Evolutionary conservation across 441 rosid genomes (phyloP), one percentile per base, ranked within the genome.

Genomic region (Melastoma candidum): DNA sequence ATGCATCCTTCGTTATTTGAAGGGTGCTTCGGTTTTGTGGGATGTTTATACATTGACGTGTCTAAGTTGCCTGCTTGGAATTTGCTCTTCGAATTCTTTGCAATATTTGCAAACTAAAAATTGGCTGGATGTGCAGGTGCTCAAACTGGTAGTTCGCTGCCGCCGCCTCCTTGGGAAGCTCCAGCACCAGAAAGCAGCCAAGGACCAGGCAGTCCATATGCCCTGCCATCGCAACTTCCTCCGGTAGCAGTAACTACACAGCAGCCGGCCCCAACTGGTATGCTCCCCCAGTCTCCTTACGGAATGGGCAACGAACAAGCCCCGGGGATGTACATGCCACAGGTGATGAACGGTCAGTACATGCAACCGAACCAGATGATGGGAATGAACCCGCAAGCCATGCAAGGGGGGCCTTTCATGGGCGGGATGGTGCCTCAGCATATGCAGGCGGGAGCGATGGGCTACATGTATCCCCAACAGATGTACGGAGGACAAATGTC

Each of bases 121-220:
- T 25, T 11, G 71, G 54, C 69, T 68, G 57, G 51, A 46, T 73
- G 22, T 51, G 24, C 78, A 89, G 99, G 95, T 77, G 71, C 80
- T 50, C 83, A 78, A 64, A 71, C 67, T 52, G 59, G 63, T 62
- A 71, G 68, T 56, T 74, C 93, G 14, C 77, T 94, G 43, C 99
- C 99, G 57, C 96, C 90, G 14, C 96, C 99, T 27, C 97, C 99
- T 0, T 93, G 99, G 99, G 99, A 93, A 71, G 84, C 93, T 68
- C 96, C 78, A 71, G 66, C 79, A 53, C 79, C 78, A 39, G 92
- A 84, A 53, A 60, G 65, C 46, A 78, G 78, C 68, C 85, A 81
- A 14, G 74, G 69, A 51, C 65, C 77, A 13, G 86, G 77, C 59
- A 8, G 81, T 61, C 96, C 77, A 44, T 81, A 80, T 68, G 74